Evolutionary conservation across 148 eudicot species (phyloP).

Genomic region (Diospyros kaki): DNA sequence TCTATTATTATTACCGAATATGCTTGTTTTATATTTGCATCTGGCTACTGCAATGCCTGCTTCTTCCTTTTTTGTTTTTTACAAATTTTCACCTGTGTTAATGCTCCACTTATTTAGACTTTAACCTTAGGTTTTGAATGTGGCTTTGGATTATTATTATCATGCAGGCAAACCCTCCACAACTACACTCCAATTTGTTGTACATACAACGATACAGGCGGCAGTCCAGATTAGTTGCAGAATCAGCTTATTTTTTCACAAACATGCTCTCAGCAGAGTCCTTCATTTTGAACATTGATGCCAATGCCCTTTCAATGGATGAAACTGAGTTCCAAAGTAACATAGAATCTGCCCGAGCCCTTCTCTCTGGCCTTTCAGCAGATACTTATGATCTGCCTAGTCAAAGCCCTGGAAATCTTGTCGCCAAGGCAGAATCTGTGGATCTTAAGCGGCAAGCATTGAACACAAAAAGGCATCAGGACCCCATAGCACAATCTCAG

Average conservation of each 20-base stretch:
- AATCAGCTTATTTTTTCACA: slow-evolving; percentile 92
- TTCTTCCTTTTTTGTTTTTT: neutral
- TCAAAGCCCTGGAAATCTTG: slow-evolving; percentile 27
- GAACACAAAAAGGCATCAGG: slow-evolving; percentile 29
- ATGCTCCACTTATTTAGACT: neutral
- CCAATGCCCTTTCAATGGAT: slow-evolving; percentile 84
- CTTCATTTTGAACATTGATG: slow-evolving; percentile 69
- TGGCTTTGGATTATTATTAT: slow-evolving; percentile 5
- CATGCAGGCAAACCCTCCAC: slow-evolving; percentile 88
- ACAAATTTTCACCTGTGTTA: neutral
- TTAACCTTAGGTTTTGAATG: neutral
- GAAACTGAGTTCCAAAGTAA: slow-evolving; percentile 69
- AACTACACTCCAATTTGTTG: slow-evolving; percentile 81
- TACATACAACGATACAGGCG: slow-evolving; percentile 88
- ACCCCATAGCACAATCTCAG: slow-evolving; percentile 22
- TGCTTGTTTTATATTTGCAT: neutral
- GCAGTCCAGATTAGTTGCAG: slow-evolving; percentile 74
- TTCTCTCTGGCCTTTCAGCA: slow-evolving; percentile 59
- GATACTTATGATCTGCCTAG: slow-evolving; percentile 23
- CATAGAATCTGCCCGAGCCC: slow-evolving; percentile 77
- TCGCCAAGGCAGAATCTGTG: slow-evolving; percentile 22
- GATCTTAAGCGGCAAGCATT: slow-evolving; percentile 30
- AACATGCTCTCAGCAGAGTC: slow-evolving; percentile 94
- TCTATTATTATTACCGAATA: too few species aligned
- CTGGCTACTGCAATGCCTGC: neutral